Percentiles rank a stretch among this genome's conserved stretches.
Evolutionary conservation across 202 grass and related monocot species (phyloP).

Genomic region (Saccharum hybrid): DNA sequence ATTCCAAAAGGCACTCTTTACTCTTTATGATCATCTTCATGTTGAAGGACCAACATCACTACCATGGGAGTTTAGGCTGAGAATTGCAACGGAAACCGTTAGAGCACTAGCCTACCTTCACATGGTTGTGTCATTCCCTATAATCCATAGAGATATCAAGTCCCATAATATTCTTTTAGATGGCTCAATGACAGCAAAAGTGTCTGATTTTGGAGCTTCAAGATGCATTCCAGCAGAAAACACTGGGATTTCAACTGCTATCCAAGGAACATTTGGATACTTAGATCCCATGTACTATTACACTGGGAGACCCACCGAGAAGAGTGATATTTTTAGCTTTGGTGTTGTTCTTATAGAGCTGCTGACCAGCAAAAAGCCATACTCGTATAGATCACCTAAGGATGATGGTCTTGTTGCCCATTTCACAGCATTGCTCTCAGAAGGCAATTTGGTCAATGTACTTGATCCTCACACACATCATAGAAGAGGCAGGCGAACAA

Average conservation of each 20-base stretch:
- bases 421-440: neutral
- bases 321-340: constrained; percentile 1
- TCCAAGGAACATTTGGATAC: constrained; percentile 10
- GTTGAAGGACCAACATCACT: neutral
- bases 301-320: neutral
- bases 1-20: neutral
- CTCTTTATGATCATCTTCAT: neutral
- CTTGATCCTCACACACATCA: neutral
- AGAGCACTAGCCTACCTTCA: constrained; percentile 13
- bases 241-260: neutral
- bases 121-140: neutral
- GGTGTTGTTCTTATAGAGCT: constrained; percentile 8
- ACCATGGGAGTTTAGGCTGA: neutral
- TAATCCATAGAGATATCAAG: neutral
- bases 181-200: neutral
- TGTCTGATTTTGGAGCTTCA: constrained; percentile 1
- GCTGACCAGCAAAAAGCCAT: neutral
- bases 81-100: neutral
- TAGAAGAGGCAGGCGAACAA: neutral
- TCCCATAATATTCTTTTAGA: constrained; percentile 6
- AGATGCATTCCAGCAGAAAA: neutral
- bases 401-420: neutral
- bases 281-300: constrained; percentile 12
- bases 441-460: neutral
- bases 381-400: neutral